Evolutionary conservation across 352 stramenopile genomes (phyloP).

Genomic region (Phytophthora tubulina): DNA sequence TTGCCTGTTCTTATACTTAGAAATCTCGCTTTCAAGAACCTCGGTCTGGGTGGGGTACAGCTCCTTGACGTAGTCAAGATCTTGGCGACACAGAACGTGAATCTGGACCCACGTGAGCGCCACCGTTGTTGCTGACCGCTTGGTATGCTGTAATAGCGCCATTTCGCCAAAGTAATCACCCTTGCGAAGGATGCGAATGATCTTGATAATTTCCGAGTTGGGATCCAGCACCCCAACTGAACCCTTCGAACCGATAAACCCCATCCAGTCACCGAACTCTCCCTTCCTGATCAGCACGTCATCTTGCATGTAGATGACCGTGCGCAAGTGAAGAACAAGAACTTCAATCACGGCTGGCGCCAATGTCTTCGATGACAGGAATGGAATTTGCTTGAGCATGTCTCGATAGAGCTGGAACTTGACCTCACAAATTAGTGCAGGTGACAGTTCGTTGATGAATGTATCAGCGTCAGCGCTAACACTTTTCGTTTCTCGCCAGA

Average conservation of each 20-base stretch:
- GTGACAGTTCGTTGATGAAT: constrained; percentile 82
- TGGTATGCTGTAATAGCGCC: constrained; percentile 67
- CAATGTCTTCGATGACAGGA: constrained; percentile 69
- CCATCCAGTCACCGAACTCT: constrained; percentile 84
- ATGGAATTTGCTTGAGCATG: constrained; percentile 80
- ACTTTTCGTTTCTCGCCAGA: constrained; percentile 75
- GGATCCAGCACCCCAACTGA: constrained; percentile 74
- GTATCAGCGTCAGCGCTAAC: constrained; percentile 64
- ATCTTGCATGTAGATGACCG: constrained; percentile 86
- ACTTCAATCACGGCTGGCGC: constrained; percentile 76
- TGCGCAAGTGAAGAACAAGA: constrained; percentile 83
- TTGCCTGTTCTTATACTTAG: constrained; percentile 67
- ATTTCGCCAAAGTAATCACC: constrained; percentile 84
- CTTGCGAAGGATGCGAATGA: constrained; percentile 72
- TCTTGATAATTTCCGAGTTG: constrained; percentile 50
- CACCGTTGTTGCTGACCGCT: constrained; percentile 66
- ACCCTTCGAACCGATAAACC: constrained; percentile 81
- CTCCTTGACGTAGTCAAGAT: constrained; percentile 70
- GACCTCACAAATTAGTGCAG: constrained; percentile 74
- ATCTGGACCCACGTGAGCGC: constrained; percentile 81
- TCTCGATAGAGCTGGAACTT: constrained; percentile 85
- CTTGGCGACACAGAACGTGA: constrained; percentile 62
- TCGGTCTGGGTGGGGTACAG: constrained; percentile 63
- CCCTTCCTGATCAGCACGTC: constrained; percentile 79
- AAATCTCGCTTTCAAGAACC: constrained; percentile 72